Percentiles rank a stretch among this genome's conserved stretches.
Conservation (phyloP, 257 asterid species). For the Euphrasia confusa region DNA sequence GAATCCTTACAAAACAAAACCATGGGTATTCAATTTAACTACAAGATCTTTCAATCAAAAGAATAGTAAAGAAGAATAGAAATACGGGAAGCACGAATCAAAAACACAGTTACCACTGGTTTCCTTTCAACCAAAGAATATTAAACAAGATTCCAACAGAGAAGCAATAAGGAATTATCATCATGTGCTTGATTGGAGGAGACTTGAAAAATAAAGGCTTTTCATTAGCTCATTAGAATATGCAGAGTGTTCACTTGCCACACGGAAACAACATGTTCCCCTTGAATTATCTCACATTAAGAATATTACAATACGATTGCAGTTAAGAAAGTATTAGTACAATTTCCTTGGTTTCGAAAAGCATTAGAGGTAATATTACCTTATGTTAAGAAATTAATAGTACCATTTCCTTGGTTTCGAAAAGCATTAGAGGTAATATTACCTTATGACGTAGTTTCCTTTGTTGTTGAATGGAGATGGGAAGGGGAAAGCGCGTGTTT, state of each 20-base stretch:
- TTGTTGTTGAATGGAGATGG: constrained; percentile 84
- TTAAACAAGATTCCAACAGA: constrained; percentile 7
- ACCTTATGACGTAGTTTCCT: constrained; percentile 96
- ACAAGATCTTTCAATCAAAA: background rate
- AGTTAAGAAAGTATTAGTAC: background rate
- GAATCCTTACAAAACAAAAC: background rate
- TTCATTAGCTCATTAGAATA: constrained; percentile 14
- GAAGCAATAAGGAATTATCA: constrained; percentile 1
- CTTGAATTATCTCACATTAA: constrained; percentile 10
- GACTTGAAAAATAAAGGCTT: background rate
- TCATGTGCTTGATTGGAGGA: constrained; percentile 13
- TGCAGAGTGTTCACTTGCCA: background rate
- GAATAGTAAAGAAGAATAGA: constrained; percentile 2
- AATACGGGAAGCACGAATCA: constrained; percentile 3
- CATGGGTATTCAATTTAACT: too few species aligned
- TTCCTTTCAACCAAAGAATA: constrained; percentile 1
- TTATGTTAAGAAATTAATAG: constrained; percentile 31
- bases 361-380: constrained; percentile 40
- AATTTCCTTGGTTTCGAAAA: background rate
- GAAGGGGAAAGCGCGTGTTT: constrained; percentile 58
- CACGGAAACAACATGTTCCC: background rate
- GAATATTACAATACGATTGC: constrained; percentile 4
- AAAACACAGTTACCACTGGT: background rate
- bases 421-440: constrained; percentile 18
- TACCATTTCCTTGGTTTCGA: background rate